Conservation (phyloP, 805 yeast genomes). For the Candida dendrica region DNA sequence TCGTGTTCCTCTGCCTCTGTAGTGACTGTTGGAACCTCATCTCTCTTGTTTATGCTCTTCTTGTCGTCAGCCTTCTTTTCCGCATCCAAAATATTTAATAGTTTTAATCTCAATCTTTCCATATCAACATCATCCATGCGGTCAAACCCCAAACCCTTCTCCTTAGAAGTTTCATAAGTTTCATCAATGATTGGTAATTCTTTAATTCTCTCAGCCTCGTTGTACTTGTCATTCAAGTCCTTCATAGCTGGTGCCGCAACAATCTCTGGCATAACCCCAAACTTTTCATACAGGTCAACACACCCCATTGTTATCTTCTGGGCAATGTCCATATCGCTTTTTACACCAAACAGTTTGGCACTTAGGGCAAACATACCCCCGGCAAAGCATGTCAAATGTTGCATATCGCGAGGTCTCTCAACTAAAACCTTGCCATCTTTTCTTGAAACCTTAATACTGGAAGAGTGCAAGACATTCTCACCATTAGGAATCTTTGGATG, state of each 20-base stretch:
- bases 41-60: neutral
- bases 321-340: conserved; percentile 33
- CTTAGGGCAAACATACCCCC: conserved; percentile 50
- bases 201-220: conserved; percentile 10
- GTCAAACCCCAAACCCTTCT: neutral
- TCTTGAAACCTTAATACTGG: conserved; percentile 18
- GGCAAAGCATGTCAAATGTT: conserved; percentile 43
- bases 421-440: conserved; percentile 11
- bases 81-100: neutral
- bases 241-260: conserved; percentile 22
- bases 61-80: neutral
- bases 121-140: neutral
- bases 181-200: conserved; percentile 2
- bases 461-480: conserved; percentile 25
- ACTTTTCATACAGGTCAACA: conserved; percentile 31
- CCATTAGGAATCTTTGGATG: conserved; percentile 36
- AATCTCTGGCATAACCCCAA: conserved; percentile 39
- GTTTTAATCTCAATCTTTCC: neutral
- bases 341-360: conserved; percentile 29
- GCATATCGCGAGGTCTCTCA: conserved; percentile 29
- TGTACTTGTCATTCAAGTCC: conserved; percentile 15
- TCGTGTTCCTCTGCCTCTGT: neutral
- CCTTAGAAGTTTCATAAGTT: neutral
- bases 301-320: conserved; percentile 42
- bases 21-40: neutral